These are phyloP conservation scores for Davidsoniella neocaledoniae DNA, from an alignment of 2,329 filamentous ascomycete genomes.

Conservation along the genomic window DNA sequence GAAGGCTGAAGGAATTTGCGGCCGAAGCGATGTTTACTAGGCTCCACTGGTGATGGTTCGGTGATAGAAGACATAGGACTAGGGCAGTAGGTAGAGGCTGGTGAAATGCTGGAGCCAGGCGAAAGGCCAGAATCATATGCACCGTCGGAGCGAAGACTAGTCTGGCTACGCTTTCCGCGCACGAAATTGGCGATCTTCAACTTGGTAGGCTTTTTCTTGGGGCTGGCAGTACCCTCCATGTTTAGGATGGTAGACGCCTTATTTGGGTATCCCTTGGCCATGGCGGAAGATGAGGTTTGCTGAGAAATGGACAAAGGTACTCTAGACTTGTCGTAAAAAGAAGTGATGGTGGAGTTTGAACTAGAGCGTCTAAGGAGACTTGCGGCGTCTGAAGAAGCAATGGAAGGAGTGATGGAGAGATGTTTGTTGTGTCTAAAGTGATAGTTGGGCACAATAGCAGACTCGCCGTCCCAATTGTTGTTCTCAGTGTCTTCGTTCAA, in stretches of 20 bases:
- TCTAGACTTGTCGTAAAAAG: slow-evolving; percentile 40
- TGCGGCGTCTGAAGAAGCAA: slow-evolving; percentile 24
- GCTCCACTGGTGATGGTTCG: slow-evolving; percentile 3
- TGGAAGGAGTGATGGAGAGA: slow-evolving; percentile 12
- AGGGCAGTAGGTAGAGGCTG: slow-evolving; percentile 25
- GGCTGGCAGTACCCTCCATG: slow-evolving; percentile 22
- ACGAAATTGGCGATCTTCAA: slow-evolving; percentile 27
- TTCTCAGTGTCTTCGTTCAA: slow-evolving; percentile 9
- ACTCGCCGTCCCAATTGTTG: slow-evolving; percentile 9
- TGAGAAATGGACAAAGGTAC: slow-evolving; percentile 40
- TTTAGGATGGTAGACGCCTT: slow-evolving; percentile 32
- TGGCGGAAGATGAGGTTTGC: slow-evolving; percentile 40
- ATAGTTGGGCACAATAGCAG: slow-evolving; percentile 5
- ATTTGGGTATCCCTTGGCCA: slow-evolving; percentile 36
- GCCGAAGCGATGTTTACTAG: slow-evolving; percentile 8
- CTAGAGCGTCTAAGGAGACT: slow-evolving; percentile 28
- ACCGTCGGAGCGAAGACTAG: slow-evolving; percentile 19
- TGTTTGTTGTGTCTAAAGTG: slow-evolving; percentile 2
- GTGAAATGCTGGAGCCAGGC: slow-evolving; percentile 23
- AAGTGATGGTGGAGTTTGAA: slow-evolving; percentile 38
- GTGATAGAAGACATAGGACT: slow-evolving; percentile 15
- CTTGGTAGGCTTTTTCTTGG: slow-evolving; percentile 28
- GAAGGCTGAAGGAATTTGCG: slow-evolving; percentile 9
- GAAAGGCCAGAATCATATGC: slow-evolving; percentile 21
- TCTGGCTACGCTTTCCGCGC: slow-evolving; percentile 17